phyloP scores from a whole-genome alignment of 192 early-diverging fungal species.

The Coemansia reversa region DNA sequence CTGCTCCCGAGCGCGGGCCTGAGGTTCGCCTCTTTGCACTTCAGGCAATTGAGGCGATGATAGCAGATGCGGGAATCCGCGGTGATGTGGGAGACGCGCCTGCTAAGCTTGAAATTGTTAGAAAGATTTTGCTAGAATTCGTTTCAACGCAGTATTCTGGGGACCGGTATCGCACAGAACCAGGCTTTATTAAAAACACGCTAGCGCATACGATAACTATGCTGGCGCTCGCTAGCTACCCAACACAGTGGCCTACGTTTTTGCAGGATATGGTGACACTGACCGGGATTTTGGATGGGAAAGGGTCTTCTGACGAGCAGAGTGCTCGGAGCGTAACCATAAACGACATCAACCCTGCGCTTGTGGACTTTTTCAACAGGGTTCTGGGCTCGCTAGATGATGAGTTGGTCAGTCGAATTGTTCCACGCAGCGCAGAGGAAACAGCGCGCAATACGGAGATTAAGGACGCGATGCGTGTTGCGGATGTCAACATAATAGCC shows the following conservation, averaged over 20 bases:
- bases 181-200: slow-evolving; percentile 74
- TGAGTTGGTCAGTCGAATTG: slow-evolving; percentile 75
- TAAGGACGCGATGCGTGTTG: slow-evolving; percentile 88
- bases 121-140: slow-evolving; percentile 36
- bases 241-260: slow-evolving; percentile 83
- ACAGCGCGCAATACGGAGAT: slow-evolving; percentile 72
- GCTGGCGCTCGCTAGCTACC: slow-evolving; percentile 79
- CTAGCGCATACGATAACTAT: slow-evolving; percentile 77
- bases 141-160: slow-evolving; percentile 42
- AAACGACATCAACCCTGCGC: slow-evolving; percentile 51
- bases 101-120: slow-evolving; percentile 35
- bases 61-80: slow-evolving; percentile 28
- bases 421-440: slow-evolving; percentile 66
- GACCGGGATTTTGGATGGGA: slow-evolving; percentile 51
- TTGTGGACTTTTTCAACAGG: slow-evolving; percentile 74
- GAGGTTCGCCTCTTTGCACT: slow-evolving; percentile 83
- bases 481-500: slow-evolving; percentile 70
- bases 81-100: slow-evolving; percentile 27
- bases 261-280: slow-evolving; percentile 80
- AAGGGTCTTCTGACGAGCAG: slow-evolving; percentile 43
- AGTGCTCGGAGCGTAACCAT: slow-evolving; percentile 53
- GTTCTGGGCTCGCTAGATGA: slow-evolving; percentile 82
- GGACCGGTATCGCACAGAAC: slow-evolving; percentile 37
- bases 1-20: slow-evolving; percentile 70
- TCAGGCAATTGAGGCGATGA: slow-evolving; percentile 70